A percentile compares a stretch with the other conserved stretches of the same genome.
Evolutionary conservation across 225 moss, liverwort and hornwort genomes (phyloP).

Genomic region (Sphagnum tenellum): DNA sequence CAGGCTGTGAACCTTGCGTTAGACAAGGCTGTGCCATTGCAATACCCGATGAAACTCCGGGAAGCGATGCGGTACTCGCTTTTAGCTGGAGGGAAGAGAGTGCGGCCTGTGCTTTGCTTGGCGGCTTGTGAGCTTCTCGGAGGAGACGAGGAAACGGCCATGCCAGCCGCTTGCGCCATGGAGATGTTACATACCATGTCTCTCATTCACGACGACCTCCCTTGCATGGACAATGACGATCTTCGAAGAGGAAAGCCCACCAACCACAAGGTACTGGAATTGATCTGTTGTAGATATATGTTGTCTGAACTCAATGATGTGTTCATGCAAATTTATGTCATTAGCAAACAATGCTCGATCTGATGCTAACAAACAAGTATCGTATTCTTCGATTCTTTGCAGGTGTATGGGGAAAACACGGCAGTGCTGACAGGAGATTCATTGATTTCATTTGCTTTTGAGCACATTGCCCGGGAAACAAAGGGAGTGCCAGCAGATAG

Average conservation of each 20-base stretch:
- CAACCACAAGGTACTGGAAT: slow-evolving; percentile 12
- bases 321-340: too few species aligned
- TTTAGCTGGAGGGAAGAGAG: slow-evolving; percentile 33
- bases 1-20: slow-evolving; percentile 28
- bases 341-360: too few species aligned
- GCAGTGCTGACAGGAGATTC: slow-evolving; percentile 37
- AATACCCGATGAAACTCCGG: slow-evolving; percentile 20
- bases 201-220: slow-evolving; percentile 37
- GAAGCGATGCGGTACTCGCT: slow-evolving; percentile 39
- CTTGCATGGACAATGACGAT: slow-evolving; percentile 44
- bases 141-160: slow-evolving; percentile 24
- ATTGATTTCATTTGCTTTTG: slow-evolving; percentile 30
- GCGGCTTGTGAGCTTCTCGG: slow-evolving; percentile 39
- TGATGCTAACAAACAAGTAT: too few species aligned
- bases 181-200: slow-evolving; percentile 51
- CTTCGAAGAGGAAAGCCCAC: slow-evolving; percentile 29
- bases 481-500: slow-evolving; percentile 22
- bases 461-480: slow-evolving; percentile 22
- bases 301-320: too few species aligned
- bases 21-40: slow-evolving; percentile 28
- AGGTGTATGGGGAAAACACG: slow-evolving; percentile 18
- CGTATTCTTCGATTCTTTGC: too few species aligned
- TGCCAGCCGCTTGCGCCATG: slow-evolving; percentile 46
- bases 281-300: background rate
- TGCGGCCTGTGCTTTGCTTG: slow-evolving; percentile 35